A percentile compares a stretch with the other conserved stretches of the same genome.
Evolutionary conservation across 768 basidiomycete species (phyloP).

Genomic region (Pseudohyphozyma bogoriensis): DNA sequence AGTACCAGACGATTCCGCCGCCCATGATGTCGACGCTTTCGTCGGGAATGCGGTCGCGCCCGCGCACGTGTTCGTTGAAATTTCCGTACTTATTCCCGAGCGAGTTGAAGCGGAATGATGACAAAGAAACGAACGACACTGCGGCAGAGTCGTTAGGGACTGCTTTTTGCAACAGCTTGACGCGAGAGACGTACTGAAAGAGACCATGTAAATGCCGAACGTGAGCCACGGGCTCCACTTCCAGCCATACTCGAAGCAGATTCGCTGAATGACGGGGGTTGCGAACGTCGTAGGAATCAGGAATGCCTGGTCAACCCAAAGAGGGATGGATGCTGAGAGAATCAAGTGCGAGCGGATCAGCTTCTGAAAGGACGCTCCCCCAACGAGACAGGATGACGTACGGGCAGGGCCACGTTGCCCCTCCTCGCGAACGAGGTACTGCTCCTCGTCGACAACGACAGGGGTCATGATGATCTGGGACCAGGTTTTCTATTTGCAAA

Average conservation of each 20-base stretch:
- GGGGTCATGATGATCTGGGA: not conserved
- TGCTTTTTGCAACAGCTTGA: too few species aligned
- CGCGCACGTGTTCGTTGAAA: not conserved
- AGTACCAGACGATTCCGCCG: constrained; percentile 1
- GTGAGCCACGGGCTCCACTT: not conserved
- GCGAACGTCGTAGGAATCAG: not conserved
- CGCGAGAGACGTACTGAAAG: not conserved
- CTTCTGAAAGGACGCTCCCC: too few species aligned
- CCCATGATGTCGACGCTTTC: not conserved
- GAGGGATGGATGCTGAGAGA: not conserved
- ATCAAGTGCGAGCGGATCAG: not conserved
- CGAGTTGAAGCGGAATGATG: not conserved
- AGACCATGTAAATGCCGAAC: not conserved
- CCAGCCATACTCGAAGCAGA: not conserved
- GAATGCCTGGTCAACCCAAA: not conserved
- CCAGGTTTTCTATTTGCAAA: not conserved
- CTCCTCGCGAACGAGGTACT: not conserved
- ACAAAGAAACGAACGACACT: not conserved
- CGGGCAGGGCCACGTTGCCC: not conserved
- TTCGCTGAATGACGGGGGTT: not conserved
- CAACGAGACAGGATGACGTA: not conserved
- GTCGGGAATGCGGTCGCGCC: not conserved
- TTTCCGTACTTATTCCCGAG: constrained; percentile 1
- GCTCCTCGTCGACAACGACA: not conserved
- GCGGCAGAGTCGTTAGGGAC: not conserved